Evolutionary conservation across 352 stramenopile genomes (phyloP).

Genomic region (Phytophthora vignae): DNA sequence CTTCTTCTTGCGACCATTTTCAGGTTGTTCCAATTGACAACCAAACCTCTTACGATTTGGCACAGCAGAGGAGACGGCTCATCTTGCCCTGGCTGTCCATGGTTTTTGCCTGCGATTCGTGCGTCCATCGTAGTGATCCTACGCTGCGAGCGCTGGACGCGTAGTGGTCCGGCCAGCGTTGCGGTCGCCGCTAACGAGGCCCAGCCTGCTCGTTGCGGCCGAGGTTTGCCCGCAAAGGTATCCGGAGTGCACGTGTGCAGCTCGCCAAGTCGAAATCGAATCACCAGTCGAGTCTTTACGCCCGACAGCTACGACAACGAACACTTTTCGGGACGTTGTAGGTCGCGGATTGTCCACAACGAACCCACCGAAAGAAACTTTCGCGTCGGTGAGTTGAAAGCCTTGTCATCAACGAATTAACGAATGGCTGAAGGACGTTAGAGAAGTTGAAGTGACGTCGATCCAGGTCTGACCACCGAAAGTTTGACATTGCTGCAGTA

Average conservation of each 20-base stretch:
- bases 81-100: background rate
- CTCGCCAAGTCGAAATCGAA: constrained; percentile 1
- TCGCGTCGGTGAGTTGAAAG: background rate
- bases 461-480: constrained; percentile 10
- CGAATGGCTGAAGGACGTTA: background rate
- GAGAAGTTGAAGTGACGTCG: constrained; percentile 14
- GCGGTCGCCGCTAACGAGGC: constrained; percentile 2
- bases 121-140: constrained; percentile 23
- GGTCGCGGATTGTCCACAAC: constrained; percentile 14
- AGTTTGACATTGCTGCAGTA: constrained; percentile 15
- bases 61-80: constrained; percentile 12
- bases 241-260: background rate
- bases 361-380: constrained; percentile 26
- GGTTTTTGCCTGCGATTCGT: constrained; percentile 7
- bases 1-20: background rate
- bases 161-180: background rate
- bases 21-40: background rate
- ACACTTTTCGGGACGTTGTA: constrained; percentile 19
- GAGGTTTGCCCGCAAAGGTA: background rate
- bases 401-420: background rate
- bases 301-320: constrained; percentile 15
- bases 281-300: constrained; percentile 15
- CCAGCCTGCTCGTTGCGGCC: background rate
- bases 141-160: background rate
- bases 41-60: constrained; percentile 18